Conservation (phyloP, 768 basidiomycete genomes). For the Suillus placidus region DNA sequence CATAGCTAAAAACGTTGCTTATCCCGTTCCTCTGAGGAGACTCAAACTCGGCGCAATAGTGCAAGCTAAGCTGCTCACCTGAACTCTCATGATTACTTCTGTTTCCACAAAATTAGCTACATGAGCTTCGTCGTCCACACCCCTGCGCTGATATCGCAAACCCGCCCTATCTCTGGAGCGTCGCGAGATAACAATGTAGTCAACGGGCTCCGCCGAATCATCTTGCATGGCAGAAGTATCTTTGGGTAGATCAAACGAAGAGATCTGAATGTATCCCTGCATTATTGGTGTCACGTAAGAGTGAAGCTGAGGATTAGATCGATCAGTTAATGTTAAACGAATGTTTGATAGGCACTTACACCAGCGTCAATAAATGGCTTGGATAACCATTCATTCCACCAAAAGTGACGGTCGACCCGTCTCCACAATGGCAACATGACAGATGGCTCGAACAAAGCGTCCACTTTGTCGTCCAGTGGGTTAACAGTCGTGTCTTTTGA, state of each 20-base stretch:
- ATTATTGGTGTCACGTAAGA: slow-evolving; percentile 88
- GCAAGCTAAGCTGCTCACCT: slow-evolving; percentile 48
- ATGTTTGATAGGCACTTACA: slow-evolving; percentile 44
- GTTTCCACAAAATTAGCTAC: slow-evolving; percentile 98
- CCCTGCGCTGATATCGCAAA: slow-evolving; percentile 90
- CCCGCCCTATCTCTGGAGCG: slow-evolving; percentile 90
- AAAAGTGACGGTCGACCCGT: slow-evolving; percentile 85
- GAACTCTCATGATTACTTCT: slow-evolving; percentile 83
- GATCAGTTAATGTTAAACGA: not conserved
- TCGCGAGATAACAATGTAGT: slow-evolving; percentile 84
- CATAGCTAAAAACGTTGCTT: slow-evolving; percentile 82
- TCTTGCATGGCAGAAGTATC: slow-evolving; percentile 39
- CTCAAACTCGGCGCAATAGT: not conserved
- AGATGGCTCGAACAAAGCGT: slow-evolving; percentile 70
- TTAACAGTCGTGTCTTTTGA: slow-evolving; percentile 35
- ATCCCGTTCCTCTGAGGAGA: slow-evolving; percentile 65
- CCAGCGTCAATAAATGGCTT: slow-evolving; percentile 88
- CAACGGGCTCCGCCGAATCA: slow-evolving; percentile 48
- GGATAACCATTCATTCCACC: slow-evolving; percentile 94
- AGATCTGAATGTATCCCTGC: slow-evolving; percentile 88
- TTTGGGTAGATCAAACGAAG: slow-evolving; percentile 64
- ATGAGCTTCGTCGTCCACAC: slow-evolving; percentile 89
- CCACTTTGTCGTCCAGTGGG: slow-evolving; percentile 41
- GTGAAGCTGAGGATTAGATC: slow-evolving; percentile 57
- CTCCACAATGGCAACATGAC: slow-evolving; percentile 88